phyloP scores from a whole-genome alignment of 306 rosid species.

The Castanea crenata region DNA sequence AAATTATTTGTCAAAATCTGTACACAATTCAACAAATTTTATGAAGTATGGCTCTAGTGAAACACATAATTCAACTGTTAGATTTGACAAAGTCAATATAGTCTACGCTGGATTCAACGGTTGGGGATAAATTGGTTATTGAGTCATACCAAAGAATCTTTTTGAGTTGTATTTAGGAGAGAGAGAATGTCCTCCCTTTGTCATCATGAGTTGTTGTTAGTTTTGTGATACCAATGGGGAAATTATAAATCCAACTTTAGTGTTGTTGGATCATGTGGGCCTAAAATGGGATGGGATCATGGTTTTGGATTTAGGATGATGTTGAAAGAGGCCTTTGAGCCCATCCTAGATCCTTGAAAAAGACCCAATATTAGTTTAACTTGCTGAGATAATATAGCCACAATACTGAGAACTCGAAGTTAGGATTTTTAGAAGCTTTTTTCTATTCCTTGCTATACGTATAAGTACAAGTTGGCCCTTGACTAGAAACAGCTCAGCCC shows the following conservation, averaged over 20 bases:
- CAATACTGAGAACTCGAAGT: too few species aligned
- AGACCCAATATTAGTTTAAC: too few species aligned
- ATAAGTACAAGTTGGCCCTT: too few species aligned
- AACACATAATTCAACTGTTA: background rate
- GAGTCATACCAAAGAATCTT: conserved; percentile 38
- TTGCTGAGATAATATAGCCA: too few species aligned
- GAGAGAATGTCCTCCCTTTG: background rate
- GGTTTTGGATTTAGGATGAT: background rate
- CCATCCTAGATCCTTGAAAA: background rate
- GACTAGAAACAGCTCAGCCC: too few species aligned
- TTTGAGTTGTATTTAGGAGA: conserved; percentile 20
- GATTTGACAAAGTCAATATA: background rate
- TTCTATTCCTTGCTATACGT: too few species aligned
- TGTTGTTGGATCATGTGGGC: background rate
- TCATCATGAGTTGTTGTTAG: too few species aligned
- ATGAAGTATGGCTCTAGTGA: background rate
- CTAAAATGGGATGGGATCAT: background rate
- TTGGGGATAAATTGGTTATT: conserved; percentile 49
- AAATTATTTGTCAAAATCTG: background rate
- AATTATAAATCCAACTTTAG: background rate
- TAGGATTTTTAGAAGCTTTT: too few species aligned
- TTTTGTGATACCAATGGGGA: too few species aligned
- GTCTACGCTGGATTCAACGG: conserved; percentile 60
- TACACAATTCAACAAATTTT: background rate
- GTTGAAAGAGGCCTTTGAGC: background rate